Conservation (phyloP, 2,329 filamentous ascomycete genomes). For the Tolypocladium paradoxum region DNA sequence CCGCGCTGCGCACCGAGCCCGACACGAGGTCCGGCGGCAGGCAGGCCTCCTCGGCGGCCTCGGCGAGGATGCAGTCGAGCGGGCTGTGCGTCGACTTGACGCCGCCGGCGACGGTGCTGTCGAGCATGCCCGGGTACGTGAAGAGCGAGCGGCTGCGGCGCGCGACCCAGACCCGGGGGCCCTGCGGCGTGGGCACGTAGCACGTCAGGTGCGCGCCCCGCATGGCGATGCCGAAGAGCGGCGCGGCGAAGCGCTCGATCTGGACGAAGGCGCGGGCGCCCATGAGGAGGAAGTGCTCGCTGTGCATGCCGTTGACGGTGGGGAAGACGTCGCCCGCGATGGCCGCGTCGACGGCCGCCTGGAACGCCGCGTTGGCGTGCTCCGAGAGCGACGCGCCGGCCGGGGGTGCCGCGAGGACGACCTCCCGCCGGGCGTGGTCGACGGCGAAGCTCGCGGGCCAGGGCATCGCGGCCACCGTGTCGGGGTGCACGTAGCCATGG, state of each 20-base stretch:
- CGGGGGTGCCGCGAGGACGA: slow-evolving; percentile 20
- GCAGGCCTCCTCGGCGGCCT: slow-evolving; percentile 61
- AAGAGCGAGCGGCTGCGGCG: slow-evolving; percentile 53
- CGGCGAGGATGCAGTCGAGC: slow-evolving; percentile 58
- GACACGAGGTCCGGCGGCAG: slow-evolving; percentile 18
- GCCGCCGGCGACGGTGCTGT: slow-evolving; percentile 73
- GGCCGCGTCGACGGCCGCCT: slow-evolving; percentile 26
- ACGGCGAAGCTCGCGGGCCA: slow-evolving; percentile 31
- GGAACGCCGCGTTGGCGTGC: slow-evolving; percentile 27
- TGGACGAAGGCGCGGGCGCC: slow-evolving; percentile 24
- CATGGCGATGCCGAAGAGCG: slow-evolving; percentile 56
- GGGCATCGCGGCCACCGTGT: slow-evolving; percentile 34
- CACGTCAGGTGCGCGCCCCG: slow-evolving; percentile 59
- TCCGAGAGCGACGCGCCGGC: slow-evolving; percentile 11
- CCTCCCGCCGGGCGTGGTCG: slow-evolving; percentile 17
- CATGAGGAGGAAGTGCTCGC: slow-evolving; percentile 30
- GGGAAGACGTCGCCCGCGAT: slow-evolving; percentile 26
- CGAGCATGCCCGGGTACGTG: slow-evolving; percentile 64
- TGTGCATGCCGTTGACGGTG: slow-evolving; percentile 25
- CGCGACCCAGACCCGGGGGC: slow-evolving; percentile 62
- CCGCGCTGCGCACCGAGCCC: slow-evolving; percentile 12
- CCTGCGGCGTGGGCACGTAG: slow-evolving; percentile 31
- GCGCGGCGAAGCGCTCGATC: slow-evolving; percentile 51
- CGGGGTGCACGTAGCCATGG: slow-evolving; percentile 39
- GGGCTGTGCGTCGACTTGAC: slow-evolving; percentile 56